Base-by-base conservation (phyloP, 345 rosid genomes). In the Citrus hindsii region DNA sequence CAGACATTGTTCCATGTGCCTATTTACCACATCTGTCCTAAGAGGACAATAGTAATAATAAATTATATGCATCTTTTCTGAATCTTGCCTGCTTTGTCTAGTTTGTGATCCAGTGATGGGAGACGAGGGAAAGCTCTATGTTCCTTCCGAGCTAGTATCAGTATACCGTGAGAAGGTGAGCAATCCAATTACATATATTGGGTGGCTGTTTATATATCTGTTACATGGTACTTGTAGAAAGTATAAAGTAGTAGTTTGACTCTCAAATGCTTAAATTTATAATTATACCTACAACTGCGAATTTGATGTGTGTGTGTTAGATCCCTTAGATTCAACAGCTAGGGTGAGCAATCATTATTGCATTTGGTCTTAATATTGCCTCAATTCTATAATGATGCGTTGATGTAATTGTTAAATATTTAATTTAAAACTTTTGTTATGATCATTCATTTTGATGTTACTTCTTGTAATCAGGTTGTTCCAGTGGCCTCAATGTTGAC, bases 51-150 rank as follows among this genome's bases (percentile, higher is more conserved):
- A 35, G 6, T 19, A 38, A 6, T 58, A 38, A 60, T 14, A 37
- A 32, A 46, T 10, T 10, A 46, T 7, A 12, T 28, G 59, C 62
- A 3, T 14, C 63, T 80, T 85, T 79, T 14, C 87, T 73, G 79
- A 75, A 37, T 53, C 22, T 71, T 78, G 37, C 18, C 33, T 72
- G 73, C 76, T 72, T 77, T 81, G 67, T 82, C 65, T 83, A 96
- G 99, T 96, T 83, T 96, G 99, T 86, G 99, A 96, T 89, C 99
- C 99, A 25, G 99, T 96, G 76, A 80, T 96, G 95, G 99, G 99
- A 69, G 99, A 96, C 84, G 98, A 91, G 83, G 99, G 99, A 80
- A 96, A 92, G 91, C 95, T 96, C 69, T 96, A 96, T 90, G 95
- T 96, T 35, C 98, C 98, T 21, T 83, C 83, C 74, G 99, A 94